Evolutionary conservation across 2,329 filamentous ascomycete species (phyloP).

Genomic region (Aspergillus udagawae): DNA sequence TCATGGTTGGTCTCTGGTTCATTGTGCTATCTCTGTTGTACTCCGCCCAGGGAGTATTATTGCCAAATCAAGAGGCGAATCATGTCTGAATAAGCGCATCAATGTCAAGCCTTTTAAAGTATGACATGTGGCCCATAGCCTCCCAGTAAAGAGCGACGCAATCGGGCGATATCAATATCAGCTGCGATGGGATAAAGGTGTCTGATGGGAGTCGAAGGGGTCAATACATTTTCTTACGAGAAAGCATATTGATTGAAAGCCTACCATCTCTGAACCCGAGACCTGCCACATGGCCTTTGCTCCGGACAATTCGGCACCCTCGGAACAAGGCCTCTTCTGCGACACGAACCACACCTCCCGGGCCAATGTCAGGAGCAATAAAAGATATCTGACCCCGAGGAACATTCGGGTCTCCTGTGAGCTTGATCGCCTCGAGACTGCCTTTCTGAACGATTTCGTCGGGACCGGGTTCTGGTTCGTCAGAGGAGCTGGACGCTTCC

Average conservation of each 20-base stretch:
- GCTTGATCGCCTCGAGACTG: constrained; percentile 75
- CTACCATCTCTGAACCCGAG: constrained; percentile 68
- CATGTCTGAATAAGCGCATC: constrained; percentile 33
- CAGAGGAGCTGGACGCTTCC: constrained; percentile 40
- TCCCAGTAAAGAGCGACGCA: constrained; percentile 80
- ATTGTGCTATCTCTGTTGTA: no score
- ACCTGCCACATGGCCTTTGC: constrained; percentile 72
- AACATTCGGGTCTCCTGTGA: constrained; percentile 88
- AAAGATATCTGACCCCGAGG: constrained; percentile 84
- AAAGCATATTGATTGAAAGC: constrained; percentile 26
- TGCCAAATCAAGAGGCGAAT: neutral
- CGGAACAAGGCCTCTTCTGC: constrained; percentile 65
- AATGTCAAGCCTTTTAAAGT: constrained; percentile 42
- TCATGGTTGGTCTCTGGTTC: no score
- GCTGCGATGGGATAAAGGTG: constrained; percentile 65
- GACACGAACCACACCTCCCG: constrained; percentile 58
- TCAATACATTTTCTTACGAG: neutral
- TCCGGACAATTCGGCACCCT: constrained; percentile 70
- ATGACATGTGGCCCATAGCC: constrained; percentile 43
- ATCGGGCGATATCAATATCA: constrained; percentile 75
- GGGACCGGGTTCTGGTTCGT: constrained; percentile 44
- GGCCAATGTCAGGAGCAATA: constrained; percentile 71
- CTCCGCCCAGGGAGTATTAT: neutral
- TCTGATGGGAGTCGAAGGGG: constrained; percentile 14
- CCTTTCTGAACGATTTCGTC: constrained; percentile 56